These are phyloP conservation scores for Leccinum boreale DNA, from an alignment of 768 basidiomycete genomes.

Conservation along the genomic window DNA sequence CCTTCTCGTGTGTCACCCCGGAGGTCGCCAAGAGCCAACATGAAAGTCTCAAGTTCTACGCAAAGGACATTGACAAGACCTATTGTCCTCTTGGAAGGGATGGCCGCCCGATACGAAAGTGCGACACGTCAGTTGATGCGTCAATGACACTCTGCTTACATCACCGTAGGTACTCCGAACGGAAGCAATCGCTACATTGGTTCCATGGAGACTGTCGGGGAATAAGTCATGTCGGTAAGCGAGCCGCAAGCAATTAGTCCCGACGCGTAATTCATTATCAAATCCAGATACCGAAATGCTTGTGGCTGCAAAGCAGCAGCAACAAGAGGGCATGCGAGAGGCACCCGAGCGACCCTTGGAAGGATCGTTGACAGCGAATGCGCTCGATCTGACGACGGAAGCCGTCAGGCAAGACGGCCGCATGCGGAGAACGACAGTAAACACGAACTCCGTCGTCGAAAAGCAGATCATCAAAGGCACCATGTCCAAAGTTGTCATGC, in stretches of 20 bases:
- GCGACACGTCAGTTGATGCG: conserved; percentile 15
- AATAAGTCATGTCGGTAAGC: conserved; percentile 52
- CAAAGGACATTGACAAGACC: conserved; percentile 41
- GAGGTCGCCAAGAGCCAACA: conserved; percentile 52
- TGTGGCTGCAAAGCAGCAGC: conserved; percentile 16
- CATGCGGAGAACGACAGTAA: conserved; percentile 38
- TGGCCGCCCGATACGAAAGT: conserved; percentile 64
- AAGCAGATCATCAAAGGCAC: conserved; percentile 52
- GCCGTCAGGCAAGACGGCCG: conserved; percentile 39
- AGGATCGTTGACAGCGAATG: conserved; percentile 30
- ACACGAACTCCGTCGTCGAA: conserved; percentile 43
- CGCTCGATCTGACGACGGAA: conserved; percentile 38
- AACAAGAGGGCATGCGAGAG: conserved; percentile 7
- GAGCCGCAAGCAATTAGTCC: conserved; percentile 2
- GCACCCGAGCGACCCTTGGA: conserved; percentile 28
- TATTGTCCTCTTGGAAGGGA: conserved; percentile 57
- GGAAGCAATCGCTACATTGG: conserved; percentile 53
- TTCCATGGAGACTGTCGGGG: conserved; percentile 56
- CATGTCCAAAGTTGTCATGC: conserved; percentile 49
- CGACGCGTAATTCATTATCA: conserved; percentile 4
- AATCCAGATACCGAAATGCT: conserved; percentile 24
- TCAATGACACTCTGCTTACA: conserved; percentile 1
- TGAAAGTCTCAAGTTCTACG: conserved; percentile 45
- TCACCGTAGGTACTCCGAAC: conserved; percentile 54
- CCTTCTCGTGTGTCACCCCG: conserved; percentile 60